Conservation (phyloP, 2,329 filamentous ascomycete genomes). For the Trichoderma sp. region DNA sequence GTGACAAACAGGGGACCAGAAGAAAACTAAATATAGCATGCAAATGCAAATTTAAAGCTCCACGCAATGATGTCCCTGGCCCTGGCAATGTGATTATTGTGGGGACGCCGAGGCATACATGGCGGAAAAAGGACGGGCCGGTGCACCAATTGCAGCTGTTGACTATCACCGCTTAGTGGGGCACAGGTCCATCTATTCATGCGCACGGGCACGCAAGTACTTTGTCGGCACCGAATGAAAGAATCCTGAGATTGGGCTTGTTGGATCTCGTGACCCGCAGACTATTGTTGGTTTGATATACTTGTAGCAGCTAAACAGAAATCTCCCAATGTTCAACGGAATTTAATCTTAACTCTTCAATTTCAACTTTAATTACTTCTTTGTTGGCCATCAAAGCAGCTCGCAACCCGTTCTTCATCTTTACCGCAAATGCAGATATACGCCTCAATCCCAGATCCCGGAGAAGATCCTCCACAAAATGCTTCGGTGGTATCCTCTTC, state of each 20-base stretch:
- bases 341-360: neutral
- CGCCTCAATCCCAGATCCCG: neutral
- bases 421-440: neutral
- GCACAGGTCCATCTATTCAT: neutral
- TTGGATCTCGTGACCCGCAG: neutral
- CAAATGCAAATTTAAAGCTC: neutral
- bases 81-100: neutral
- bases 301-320: neutral
- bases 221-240: neutral
- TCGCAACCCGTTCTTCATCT: neutral
- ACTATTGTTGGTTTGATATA: neutral
- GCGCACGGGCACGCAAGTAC: neutral
- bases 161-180: neutral
- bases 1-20: neutral
- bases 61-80: neutral
- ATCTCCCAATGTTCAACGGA: neutral
- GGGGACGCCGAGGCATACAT: neutral
- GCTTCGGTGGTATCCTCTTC: neutral
- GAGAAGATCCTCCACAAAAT: neutral
- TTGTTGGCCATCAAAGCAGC: neutral
- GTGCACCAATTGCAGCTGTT: neutral
- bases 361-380: neutral
- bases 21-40: neutral
- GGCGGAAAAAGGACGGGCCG: constrained; percentile 7
- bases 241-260: neutral